Conservation (phyloP, 106 monocot genomes). For the Apostasia ramifera region DNA sequence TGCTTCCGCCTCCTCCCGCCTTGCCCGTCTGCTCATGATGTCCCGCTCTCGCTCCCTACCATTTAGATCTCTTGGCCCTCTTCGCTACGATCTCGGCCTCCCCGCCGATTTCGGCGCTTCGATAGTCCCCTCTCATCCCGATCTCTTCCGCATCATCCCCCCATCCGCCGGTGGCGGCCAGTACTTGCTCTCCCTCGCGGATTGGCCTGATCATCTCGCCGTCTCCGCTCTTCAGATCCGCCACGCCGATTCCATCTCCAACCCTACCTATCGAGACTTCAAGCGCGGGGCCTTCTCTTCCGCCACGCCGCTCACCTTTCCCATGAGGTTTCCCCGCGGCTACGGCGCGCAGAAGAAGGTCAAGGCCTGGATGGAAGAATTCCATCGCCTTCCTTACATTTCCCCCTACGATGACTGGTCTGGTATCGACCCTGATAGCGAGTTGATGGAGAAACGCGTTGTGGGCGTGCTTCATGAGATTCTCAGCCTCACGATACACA, state of each 20-base stretch:
- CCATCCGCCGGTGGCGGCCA: conserved; percentile 12
- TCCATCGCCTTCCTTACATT: conserved; percentile 76
- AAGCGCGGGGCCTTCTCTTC: conserved; percentile 17
- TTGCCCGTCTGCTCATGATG: conserved; percentile 52
- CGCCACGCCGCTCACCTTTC: conserved; percentile 37
- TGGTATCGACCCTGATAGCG: conserved; percentile 69
- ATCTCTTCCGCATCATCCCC: conserved; percentile 21
- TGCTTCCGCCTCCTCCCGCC: conserved; percentile 22
- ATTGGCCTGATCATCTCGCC: conserved; percentile 32
- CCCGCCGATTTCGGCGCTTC: conserved; percentile 34
- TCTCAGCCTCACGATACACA: conserved; percentile 75
- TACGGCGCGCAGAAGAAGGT: conserved; percentile 77
- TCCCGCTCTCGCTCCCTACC: conserved; percentile 42
- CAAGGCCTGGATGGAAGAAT: conserved; percentile 90
- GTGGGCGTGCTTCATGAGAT: conserved; percentile 87
- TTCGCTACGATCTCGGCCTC: conserved; percentile 60
- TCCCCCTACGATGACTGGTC: conserved; percentile 87
- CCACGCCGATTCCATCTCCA: conserved; percentile 15
- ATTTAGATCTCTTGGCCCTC: conserved; percentile 27
- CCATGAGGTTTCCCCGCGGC: conserved; percentile 64
- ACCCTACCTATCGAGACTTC: conserved; percentile 37
- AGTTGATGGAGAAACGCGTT: conserved; percentile 84
- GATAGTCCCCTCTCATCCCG: conserved; percentile 16
- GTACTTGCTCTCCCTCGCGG: conserved; percentile 23
- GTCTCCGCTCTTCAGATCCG: conserved; percentile 47